These are phyloP conservation scores for Breviolum minutum DNA, from an alignment of 73 alveolate genomes.

Conservation along the genomic window DNA sequence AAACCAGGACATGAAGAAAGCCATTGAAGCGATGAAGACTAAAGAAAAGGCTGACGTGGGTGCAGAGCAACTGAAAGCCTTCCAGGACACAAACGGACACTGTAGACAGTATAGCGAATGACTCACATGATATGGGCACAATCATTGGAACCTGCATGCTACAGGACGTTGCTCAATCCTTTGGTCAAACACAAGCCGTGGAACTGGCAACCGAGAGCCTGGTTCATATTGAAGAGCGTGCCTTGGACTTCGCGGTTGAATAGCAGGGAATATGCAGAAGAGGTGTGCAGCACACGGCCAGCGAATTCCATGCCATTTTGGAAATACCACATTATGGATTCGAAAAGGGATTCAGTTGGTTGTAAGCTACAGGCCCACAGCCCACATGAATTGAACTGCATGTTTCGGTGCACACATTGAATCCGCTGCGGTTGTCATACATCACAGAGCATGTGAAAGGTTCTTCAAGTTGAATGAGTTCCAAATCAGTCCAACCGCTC, in stretches of 20 bases:
- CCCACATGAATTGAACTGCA: no score
- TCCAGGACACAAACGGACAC: background rate
- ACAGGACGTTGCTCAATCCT: conserved; percentile 19
- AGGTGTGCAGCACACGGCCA: no score
- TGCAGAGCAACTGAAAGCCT: background rate
- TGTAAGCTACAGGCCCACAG: no score
- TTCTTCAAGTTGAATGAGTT: no score
- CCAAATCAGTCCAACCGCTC: no score
- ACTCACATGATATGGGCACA: background rate
- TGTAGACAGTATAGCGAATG: background rate
- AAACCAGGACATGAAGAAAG: background rate
- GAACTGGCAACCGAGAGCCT: background rate
- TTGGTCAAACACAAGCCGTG: background rate
- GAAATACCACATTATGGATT: no score
- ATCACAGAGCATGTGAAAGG: no score
- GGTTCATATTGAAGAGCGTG: conserved; percentile 20
- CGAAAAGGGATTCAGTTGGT: no score
- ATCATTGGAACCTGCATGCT: background rate
- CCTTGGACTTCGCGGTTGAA: background rate
- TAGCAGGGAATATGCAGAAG: no score
- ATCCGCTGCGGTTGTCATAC: no score
- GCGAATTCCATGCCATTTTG: no score
- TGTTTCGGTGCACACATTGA: no score
- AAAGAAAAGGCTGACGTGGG: conserved; percentile 20
- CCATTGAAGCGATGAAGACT: conserved; percentile 12